These are phyloP conservation scores for Aspergillus melleus DNA, from an alignment of 2,329 filamentous ascomycete genomes.

Conservation along the genomic window DNA sequence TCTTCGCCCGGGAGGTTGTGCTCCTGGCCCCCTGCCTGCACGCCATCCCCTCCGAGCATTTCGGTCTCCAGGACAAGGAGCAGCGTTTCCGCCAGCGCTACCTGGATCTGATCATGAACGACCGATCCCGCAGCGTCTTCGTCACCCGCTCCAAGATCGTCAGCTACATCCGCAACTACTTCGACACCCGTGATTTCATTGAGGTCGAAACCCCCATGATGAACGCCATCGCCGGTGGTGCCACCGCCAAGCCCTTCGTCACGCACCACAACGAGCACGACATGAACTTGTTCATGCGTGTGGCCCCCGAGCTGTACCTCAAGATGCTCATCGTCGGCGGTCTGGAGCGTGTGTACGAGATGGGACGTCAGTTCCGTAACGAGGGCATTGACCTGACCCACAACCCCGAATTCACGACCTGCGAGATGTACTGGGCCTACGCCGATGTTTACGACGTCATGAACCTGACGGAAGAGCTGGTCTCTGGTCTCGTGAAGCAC, in stretches of 20 bases:
- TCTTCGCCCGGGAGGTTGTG: slow-evolving; percentile 83
- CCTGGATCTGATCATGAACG: slow-evolving; percentile 96
- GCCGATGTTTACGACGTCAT: slow-evolving; percentile 90
- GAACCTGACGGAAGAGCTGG: slow-evolving; percentile 87
- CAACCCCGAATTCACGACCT: slow-evolving; percentile 97
- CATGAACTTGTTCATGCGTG: slow-evolving; percentile 91
- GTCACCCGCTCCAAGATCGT: slow-evolving; percentile 84
- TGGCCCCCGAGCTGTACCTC: slow-evolving; percentile 92
- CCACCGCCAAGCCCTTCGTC: slow-evolving; percentile 90
- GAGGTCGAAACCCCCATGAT: slow-evolving; percentile 98
- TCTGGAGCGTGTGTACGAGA: slow-evolving; percentile 90
- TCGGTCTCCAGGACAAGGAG: slow-evolving; percentile 93
- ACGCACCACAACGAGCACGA: slow-evolving; percentile 96
- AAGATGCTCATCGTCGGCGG: slow-evolving; percentile 97
- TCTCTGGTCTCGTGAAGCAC: slow-evolving; percentile 84
- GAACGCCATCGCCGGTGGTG: slow-evolving; percentile 91
- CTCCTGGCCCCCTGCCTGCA: slow-evolving; percentile 90
- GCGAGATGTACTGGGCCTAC: slow-evolving; percentile 96
- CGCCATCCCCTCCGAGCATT: slow-evolving; percentile 80
- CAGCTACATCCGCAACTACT: slow-evolving; percentile 82
- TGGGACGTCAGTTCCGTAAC: slow-evolving; percentile 94
- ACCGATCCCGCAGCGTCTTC: slow-evolving; percentile 78
- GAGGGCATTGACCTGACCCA: slow-evolving; percentile 90
- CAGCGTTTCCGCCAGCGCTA: slow-evolving; percentile 90
- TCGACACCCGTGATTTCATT: slow-evolving; percentile 83